Evolutionary conservation across 2,329 filamentous ascomycete species (phyloP).

Genomic region (Dothideomycetes sp.): DNA sequence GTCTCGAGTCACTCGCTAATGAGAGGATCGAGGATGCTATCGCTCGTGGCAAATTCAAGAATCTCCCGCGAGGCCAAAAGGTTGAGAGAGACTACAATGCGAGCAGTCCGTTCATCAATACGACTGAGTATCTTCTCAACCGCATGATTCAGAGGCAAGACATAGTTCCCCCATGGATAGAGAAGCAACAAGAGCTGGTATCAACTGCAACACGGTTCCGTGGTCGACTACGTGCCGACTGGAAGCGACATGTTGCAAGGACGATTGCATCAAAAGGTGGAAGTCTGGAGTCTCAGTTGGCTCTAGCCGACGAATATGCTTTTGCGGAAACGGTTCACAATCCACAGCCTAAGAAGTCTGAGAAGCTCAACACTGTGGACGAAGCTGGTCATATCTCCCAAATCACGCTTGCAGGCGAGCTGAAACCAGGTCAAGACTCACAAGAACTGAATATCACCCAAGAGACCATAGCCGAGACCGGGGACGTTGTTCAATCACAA

Average conservation of each 20-base stretch:
- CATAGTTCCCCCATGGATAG: conserved; percentile 94
- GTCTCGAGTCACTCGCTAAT: conserved; percentile 74
- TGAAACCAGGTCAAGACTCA: conserved; percentile 21
- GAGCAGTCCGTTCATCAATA: conserved; percentile 83
- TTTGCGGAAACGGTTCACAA: conserved; percentile 59
- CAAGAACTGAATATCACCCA: neutral
- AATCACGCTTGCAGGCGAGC: conserved; percentile 33
- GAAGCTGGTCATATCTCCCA: conserved; percentile 35
- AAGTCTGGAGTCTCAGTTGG: conserved; percentile 60
- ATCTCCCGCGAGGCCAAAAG: conserved; percentile 69
- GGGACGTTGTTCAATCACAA: neutral
- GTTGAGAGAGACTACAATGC: conserved; percentile 74
- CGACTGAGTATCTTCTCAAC: conserved; percentile 96
- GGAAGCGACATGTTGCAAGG: conserved; percentile 71
- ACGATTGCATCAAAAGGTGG: conserved; percentile 71
- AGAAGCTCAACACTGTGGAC: conserved; percentile 34
- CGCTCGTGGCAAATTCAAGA: conserved; percentile 75
- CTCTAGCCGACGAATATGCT: conserved; percentile 61
- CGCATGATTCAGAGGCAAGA: conserved; percentile 96
- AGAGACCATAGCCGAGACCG: neutral
- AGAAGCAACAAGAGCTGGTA: conserved; percentile 87
- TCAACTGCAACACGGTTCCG: conserved; percentile 62
- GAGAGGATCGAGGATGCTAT: conserved; percentile 92
- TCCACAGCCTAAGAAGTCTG: conserved; percentile 33
- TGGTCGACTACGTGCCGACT: conserved; percentile 63